Evolutionary conservation across 257 asterid genomes (phyloP), one percentile per base, ranked within the genome.

Genomic region (Hygrophila difformis): DNA sequence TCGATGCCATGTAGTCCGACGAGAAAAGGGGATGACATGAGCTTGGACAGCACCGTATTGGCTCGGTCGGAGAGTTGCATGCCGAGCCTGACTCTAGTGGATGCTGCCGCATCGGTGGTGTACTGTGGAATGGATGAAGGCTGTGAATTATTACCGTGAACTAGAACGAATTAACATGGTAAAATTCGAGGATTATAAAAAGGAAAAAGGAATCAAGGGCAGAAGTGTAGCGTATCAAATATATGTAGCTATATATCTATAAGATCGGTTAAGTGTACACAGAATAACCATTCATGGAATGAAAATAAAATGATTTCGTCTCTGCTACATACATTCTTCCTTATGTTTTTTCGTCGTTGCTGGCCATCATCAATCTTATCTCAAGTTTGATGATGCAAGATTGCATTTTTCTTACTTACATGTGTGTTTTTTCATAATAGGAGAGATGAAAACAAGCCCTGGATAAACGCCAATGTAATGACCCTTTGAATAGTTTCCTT

Each of bases 1-100:
- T 84, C 94, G 8, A 45, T 64, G 84, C 95, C 95, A 7, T 46
- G 77, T 34, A 84, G 94, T 67, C 94, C 97, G 43, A 72, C 68
- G 0, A 66, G 39, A 44, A 66, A 21, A 18, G 44, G 60, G 3
- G 53, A 61, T 1, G 39, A 38, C 41, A 59, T 52, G 14, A 55
- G 40, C n/a, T 8, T 69, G 50, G 42, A 58, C 33, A 52, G 65
- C 6, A 39, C 24, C 7, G 60, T 49, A 35, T 39, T 87, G 64
- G 15, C 69, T 34, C 80, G 95, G 14, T 73, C 94, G 0, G 95
- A 70, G 38, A 81, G 94, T 16, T 87, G 88, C 19, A 76, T 85
- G 61, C 63, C 87, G 50, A 71, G 69, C 28, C 47, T 87, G 37
- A 63, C 72, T 50, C 64, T 77, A 43, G 78, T 28, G 2, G 82